phyloP scores from a whole-genome alignment of 257 asterid species.

The Cordia subcordata region DNA sequence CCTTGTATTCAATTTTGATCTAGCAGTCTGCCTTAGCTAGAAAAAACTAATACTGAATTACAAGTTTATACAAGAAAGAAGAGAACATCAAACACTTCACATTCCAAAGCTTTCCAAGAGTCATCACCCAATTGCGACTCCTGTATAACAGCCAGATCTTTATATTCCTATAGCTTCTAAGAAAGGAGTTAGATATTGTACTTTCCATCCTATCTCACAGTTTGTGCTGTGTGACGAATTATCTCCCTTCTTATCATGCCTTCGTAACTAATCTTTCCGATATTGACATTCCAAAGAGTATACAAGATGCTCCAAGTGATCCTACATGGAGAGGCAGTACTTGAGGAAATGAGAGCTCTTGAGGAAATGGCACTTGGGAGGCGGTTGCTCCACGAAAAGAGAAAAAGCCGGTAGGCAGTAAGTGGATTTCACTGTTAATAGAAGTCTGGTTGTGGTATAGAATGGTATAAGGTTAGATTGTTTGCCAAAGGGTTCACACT shows the following conservation, averaged over 20 bases:
- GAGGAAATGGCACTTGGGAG: neutral
- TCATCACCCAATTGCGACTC: no score
- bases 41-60: no score
- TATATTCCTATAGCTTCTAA: no score
- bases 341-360: constrained; percentile 5
- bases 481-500: constrained; percentile 2
- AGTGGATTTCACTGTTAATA: neutral
- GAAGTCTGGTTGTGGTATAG: neutral
- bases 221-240: no score
- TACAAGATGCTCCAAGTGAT: neutral
- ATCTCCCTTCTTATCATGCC: neutral
- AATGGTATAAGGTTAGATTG: neutral
- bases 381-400: neutral
- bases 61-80: neutral
- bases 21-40: no score
- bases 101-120: no score
- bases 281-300: neutral
- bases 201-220: no score
- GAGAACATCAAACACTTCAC: no score
- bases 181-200: no score
- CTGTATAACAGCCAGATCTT: neutral
- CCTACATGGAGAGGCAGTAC: neutral
- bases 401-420: neutral
- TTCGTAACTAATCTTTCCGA: neutral
- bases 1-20: no score